Evolutionary conservation across 371 early-diverging fungal species (phyloP).

Genomic region (Mucor irregularis): DNA sequence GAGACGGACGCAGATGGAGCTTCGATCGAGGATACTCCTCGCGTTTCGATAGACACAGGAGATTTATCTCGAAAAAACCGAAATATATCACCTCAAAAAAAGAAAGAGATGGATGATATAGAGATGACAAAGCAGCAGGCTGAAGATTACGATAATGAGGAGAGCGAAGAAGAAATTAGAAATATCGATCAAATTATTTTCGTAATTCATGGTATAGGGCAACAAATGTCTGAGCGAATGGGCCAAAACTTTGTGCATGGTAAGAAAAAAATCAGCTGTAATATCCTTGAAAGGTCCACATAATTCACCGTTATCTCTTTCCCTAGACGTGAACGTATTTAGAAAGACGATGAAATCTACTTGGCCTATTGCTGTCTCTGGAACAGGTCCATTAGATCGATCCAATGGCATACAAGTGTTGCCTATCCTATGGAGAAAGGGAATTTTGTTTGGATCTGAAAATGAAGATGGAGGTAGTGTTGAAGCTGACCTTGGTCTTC

Average conservation of each 20-base stretch:
- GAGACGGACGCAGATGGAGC: not conserved
- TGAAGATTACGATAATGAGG: slow-evolving; percentile 63
- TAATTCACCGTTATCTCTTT: no score
- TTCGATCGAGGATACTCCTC: not conserved
- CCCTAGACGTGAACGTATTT: slow-evolving; percentile 68
- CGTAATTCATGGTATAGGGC: slow-evolving; percentile 86
- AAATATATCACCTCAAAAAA: slow-evolving; percentile 1
- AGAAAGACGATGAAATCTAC: slow-evolving; percentile 71
- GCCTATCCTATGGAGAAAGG: slow-evolving; percentile 84
- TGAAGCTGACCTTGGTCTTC: slow-evolving; percentile 59
- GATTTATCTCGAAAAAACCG: not conserved
- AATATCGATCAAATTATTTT: slow-evolving; percentile 75
- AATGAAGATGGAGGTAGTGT: slow-evolving; percentile 39
- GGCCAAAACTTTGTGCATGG: slow-evolving; percentile 79
- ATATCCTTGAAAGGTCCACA: no score
- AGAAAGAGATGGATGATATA: slow-evolving; percentile 15
- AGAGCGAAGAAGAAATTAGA: slow-evolving; percentile 62
- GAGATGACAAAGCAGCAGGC: slow-evolving; percentile 39
- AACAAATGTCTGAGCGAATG: slow-evolving; percentile 76
- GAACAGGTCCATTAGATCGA: slow-evolving; percentile 29
- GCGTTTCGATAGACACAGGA: not conserved
- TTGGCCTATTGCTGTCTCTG: slow-evolving; percentile 35
- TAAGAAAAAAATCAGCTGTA: no score
- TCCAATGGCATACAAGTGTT: slow-evolving; percentile 77
- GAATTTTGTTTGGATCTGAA: slow-evolving; percentile 74